These are phyloP conservation scores for Ophiosphaerella narmari DNA, from an alignment of 2,329 filamentous ascomycete genomes.

Conservation along the genomic window DNA sequence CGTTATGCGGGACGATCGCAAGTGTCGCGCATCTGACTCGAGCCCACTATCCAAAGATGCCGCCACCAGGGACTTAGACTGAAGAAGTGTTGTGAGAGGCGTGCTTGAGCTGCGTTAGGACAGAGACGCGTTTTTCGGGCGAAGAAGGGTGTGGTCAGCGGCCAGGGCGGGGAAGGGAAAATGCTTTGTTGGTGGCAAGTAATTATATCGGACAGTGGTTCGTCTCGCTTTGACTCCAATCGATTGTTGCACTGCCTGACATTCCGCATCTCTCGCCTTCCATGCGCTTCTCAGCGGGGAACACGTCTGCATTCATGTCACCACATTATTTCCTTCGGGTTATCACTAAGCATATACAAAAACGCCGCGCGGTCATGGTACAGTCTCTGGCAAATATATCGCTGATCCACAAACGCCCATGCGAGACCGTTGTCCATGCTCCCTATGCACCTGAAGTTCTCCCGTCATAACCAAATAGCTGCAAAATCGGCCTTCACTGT, in stretches of 20 bases:
- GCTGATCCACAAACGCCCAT: slow-evolving; percentile 33
- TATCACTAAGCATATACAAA: neutral
- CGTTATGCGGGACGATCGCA: slow-evolving; percentile 26
- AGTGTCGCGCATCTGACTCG: slow-evolving; percentile 16
- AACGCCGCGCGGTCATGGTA: slow-evolving; percentile 1
- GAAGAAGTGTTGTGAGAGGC: too few species aligned
- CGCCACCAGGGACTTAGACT: too few species aligned
- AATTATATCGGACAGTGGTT: slow-evolving; percentile 8
- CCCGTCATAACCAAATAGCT: neutral
- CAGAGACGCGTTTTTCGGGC: too few species aligned
- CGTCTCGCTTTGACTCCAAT: slow-evolving; percentile 25
- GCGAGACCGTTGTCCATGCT: slow-evolving; percentile 11
- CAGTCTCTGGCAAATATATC: slow-evolving; percentile 22
- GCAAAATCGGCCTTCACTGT: slow-evolving; percentile 29
- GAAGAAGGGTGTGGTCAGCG: neutral
- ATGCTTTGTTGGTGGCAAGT: slow-evolving; percentile 11
- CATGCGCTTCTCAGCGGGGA: slow-evolving; percentile 24
- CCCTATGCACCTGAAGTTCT: neutral
- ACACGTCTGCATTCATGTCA: neutral
- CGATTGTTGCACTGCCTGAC: slow-evolving; percentile 24
- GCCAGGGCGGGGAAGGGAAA: neutral
- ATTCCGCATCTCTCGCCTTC: slow-evolving; percentile 28
- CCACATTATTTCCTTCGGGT: neutral
- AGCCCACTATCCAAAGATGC: slow-evolving; percentile 15
- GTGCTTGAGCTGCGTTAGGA: neutral